Evolutionary conservation across 495 filamentous ascomycete species (phyloP), one percentile per base, ranked within the genome.

Genomic region (Neurospora hispaniola): DNA sequence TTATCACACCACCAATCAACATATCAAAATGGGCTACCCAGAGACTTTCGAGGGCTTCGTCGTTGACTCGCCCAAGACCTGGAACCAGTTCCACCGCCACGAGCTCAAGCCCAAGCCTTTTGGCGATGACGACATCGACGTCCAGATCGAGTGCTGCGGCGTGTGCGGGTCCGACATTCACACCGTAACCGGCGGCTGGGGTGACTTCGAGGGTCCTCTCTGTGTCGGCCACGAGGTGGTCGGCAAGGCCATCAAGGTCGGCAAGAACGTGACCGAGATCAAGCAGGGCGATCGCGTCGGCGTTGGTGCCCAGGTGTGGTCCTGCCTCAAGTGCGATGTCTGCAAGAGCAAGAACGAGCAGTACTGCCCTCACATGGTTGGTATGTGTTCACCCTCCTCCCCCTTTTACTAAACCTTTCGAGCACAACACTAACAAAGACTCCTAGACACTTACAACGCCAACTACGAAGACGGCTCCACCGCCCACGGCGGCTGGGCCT

Each of bases 161-260:
- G 90, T 95, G 12, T 94, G 92, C 80, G 92, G 90, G 11, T 91
- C 88, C 35, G 93, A 94, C 76, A 88, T 93, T 18, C 92, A 95
- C 84, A 93, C 89, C 59, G 89, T 92, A 71, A 92, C 86, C 69
- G 89, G 91, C 71, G 92, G 91, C 44, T 94, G 92, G 92, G 92
- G 92, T 38, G 86, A 88, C 0, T 86, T 83, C 5, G 78, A 87
- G 72, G 88, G 86, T 35, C 87, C 91, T 66, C 90, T 92, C 66
- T 92, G 89, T 74, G 90, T 93, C 23, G 91, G 92, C 73, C 91
- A 94, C 76, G 92, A 94, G 77, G 84, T 94, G 74, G 83, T 95
- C 73, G 92, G 92, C 66, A 86, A 86, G 54, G 92, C 89, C 40
- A 83, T 94, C 75, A 88, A 88, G 48, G 90, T 94, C 74, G 93